Evolutionary conservation across 2,329 filamentous ascomycete genomes (phyloP).

Genomic region (Talaromyces sp.): DNA sequence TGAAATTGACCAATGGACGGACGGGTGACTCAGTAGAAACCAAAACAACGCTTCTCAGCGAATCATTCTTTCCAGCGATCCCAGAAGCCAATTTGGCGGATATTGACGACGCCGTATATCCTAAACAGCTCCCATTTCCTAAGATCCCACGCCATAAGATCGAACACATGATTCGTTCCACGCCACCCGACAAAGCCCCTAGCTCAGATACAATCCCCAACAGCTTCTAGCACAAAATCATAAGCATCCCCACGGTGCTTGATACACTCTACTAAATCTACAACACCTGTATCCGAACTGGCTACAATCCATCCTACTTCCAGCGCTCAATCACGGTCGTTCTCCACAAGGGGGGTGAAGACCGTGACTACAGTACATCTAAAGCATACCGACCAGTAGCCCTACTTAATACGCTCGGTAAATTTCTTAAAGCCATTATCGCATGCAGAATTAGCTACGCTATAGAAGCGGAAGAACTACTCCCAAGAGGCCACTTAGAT

Average conservation of each 20-base stretch:
- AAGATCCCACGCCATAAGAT: not conserved
- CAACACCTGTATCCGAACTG: not conserved
- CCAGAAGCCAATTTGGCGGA: not conserved
- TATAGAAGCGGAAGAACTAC: not conserved
- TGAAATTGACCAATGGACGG: not conserved
- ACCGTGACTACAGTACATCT: not conserved
- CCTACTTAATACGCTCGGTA: not conserved
- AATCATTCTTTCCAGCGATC: constrained; percentile 1
- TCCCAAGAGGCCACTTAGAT: not conserved
- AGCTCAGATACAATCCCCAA: not conserved
- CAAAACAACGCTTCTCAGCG: not conserved
- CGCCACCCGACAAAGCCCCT: not conserved
- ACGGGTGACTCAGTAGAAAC: not conserved
- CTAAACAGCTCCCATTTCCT: not conserved
- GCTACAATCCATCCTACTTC: constrained; percentile 4
- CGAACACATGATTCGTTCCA: not conserved
- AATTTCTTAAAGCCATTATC: not conserved
- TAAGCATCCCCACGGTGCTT: not conserved
- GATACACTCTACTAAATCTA: not conserved
- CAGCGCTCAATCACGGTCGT: not conserved
- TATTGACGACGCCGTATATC: not conserved
- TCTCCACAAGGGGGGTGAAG: not conserved
- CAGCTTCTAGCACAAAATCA: not conserved
- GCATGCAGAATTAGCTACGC: constrained; percentile 1
- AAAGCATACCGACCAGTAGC: not conserved